phyloP scores from a whole-genome alignment of 2,329 filamentous ascomycete species.

The Penicillium digitatum region DNA sequence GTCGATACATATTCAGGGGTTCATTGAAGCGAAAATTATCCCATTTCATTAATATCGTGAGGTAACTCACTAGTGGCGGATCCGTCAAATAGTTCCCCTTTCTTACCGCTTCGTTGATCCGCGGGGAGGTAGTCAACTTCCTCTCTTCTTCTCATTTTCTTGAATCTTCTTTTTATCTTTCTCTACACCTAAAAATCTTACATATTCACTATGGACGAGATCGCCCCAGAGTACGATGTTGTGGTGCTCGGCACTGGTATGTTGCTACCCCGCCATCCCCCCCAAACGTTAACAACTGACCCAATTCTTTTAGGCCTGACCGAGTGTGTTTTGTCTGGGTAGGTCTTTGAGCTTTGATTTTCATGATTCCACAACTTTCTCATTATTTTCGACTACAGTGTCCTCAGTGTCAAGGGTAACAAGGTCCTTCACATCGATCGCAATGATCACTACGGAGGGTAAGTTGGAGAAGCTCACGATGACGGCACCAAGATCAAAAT shows the following conservation, averaged over 20 bases:
- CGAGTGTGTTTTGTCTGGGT: conserved; percentile 98
- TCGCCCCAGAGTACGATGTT: conserved; percentile 97
- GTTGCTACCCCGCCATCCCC: conserved; percentile 42
- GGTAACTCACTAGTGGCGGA: conserved; percentile 26
- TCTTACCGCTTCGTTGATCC: conserved; percentile 30
- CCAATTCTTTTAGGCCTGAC: conserved; percentile 67
- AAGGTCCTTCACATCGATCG: conserved; percentile 99
- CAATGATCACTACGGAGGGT: conserved; percentile 98
- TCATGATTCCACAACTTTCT: conserved; percentile 16
- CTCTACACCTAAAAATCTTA: conserved; percentile 11
- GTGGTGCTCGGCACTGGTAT: conserved; percentile 95
- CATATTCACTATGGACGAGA: conserved; percentile 78
- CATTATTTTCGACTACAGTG: conserved; percentile 51
- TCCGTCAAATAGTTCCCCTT: conserved; percentile 24
- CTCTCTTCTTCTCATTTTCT: conserved; percentile 18
- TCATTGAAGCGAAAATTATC: not conserved
- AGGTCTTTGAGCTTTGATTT: conserved; percentile 37
- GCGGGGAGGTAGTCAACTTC: conserved; percentile 24
- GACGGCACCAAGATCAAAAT: conserved; percentile 17
- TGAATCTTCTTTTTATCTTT: conserved; percentile 14
- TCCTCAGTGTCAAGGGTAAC: conserved; percentile 96
- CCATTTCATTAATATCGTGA: conserved; percentile 5
- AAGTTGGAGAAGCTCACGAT: conserved; percentile 41
- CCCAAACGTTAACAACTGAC: conserved; percentile 22
- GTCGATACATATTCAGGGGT: conserved; percentile 5